Conservation (phyloP, 306 rosid genomes). For the Quillaja saponaria region DNA sequence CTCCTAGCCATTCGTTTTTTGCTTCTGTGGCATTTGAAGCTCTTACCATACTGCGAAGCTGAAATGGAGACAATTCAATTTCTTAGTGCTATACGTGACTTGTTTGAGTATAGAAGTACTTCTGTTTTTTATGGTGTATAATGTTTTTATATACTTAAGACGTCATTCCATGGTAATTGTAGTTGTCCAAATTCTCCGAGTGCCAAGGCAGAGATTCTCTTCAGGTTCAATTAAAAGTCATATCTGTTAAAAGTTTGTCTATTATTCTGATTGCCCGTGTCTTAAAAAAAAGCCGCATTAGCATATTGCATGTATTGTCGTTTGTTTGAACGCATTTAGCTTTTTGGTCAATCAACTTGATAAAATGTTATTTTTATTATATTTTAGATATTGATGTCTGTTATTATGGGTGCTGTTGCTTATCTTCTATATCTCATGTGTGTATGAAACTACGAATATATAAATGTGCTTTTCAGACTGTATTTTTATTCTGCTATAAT, state of each 20-base stretch:
- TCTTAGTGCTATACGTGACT: too few species aligned
- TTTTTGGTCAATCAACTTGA: background rate
- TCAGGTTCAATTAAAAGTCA: background rate
- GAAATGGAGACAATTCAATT: too few species aligned
- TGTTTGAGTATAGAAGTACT: background rate
- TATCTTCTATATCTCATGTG: too few species aligned
- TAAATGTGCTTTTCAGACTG: too few species aligned
- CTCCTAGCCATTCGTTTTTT: too few species aligned
- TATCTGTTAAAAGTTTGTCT: background rate
- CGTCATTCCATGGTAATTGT: too few species aligned
- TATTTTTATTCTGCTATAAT: too few species aligned
- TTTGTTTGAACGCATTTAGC: background rate
- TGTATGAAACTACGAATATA: too few species aligned
- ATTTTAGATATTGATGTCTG: background rate
- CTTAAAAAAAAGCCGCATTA: background rate
- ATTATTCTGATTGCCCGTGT: background rate
- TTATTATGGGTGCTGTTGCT: background rate
- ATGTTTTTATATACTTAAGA: too few species aligned
- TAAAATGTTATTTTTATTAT: background rate
- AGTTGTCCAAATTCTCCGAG: too few species aligned
- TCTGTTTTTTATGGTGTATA: background rate
- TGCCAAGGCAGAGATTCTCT: background rate
- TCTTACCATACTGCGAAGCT: too few species aligned
- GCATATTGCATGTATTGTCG: background rate
- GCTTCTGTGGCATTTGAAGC: too few species aligned